Evolutionary conservation across 441 rosid species (phyloP), one percentile per base, ranked within the genome.

Genomic region (Croton laevigatus): DNA sequence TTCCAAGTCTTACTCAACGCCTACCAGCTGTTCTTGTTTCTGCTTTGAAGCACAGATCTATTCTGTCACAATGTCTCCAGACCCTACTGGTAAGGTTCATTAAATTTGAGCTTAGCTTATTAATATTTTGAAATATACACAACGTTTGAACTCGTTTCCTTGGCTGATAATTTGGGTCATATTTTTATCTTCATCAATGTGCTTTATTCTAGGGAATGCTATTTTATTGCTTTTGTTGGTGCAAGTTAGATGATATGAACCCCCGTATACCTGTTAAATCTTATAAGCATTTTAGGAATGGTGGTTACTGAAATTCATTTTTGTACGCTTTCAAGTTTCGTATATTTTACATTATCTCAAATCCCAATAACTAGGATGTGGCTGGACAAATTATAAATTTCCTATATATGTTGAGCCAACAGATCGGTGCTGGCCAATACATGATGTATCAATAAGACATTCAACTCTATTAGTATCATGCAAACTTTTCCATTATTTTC

Each of bases 1-100:
- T 89, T 79, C 99, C 99, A 53, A 83, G 83, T 81, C 94, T 95
- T 16, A 72, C 82, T 79, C 83, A 82, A 74, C 88, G 88, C 62
- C 81, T 95, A 42, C 99, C 99, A 64, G 78, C 89, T 63, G 80
- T 88, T 84, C 91, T 95, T 62, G 53, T 87, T 58, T 93, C 91
- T 76, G 97, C 97, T 68, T 77, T 95, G 80, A 95, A 89, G 89
- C 97, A 93, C 83, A 88, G 79, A 65, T 84, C 88, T 78, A 78
- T 90, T 71, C 81, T 93, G 59, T 75, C 78, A 62, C 96, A 93
- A 70, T 84, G 95, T 86, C 82, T 91, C 74, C 83, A 74, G 73
- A 80, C 81, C 71, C 77, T 93, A 78, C 80, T 86, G 98, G 99
- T 95, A 87, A 88, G 85, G 63, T 70, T 71, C 73, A 70, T 65